These are phyloP conservation scores for Amylostereum areolatum DNA, from an alignment of 1,284 basidiomycete species.

Conservation along the genomic window DNA sequence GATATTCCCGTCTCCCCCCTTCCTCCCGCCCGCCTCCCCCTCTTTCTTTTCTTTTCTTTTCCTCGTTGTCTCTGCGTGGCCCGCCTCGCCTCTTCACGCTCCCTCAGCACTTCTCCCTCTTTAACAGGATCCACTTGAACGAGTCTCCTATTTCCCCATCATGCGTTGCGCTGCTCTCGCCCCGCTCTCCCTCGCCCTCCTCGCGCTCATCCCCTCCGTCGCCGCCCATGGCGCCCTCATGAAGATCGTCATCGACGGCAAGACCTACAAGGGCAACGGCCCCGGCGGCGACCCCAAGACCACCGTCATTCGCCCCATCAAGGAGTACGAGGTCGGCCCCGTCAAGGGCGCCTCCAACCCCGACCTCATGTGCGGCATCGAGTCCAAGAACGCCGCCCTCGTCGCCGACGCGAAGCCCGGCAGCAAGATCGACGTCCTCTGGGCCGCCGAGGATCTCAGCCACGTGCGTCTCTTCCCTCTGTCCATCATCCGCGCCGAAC, in stretches of 20 bases:
- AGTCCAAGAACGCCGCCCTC: conserved; percentile 35
- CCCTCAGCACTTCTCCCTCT: no score
- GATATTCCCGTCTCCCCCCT: no score
- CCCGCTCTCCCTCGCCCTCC: conserved; percentile 12
- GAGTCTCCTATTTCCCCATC: no score
- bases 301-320: conserved; percentile 48
- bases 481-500: conserved; percentile 3
- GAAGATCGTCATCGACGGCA: conserved; percentile 49
- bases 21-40: no score
- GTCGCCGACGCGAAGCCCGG: conserved; percentile 61
- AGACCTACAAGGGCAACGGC: conserved; percentile 45
- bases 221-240: conserved; percentile 57
- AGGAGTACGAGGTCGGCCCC: conserved; percentile 34
- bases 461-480: conserved; percentile 32
- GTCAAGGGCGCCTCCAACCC: conserved; percentile 59
- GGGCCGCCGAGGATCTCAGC: conserved; percentile 43
- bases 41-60: no score
- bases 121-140: no score
- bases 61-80: no score
- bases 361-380: conserved; percentile 54
- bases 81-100: no score
- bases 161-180: no score
- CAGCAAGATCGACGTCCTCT: conserved; percentile 50
- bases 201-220: conserved; percentile 29
- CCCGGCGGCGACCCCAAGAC: conserved; percentile 35